These are phyloP conservation scores for Mallotus repandus DNA, from an alignment of 441 rosid genomes.

Conservation along the genomic window DNA sequence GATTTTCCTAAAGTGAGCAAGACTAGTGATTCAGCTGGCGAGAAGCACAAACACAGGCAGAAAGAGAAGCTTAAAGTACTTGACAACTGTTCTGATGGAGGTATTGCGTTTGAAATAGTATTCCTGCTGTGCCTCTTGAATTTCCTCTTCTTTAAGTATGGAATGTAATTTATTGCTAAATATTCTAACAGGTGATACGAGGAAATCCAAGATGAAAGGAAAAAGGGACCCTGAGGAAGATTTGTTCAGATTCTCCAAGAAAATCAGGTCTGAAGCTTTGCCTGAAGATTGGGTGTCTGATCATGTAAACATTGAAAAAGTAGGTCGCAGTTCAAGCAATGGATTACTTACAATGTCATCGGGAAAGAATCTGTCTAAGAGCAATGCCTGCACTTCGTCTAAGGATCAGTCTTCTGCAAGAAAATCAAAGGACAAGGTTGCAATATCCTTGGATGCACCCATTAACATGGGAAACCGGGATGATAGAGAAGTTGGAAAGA, in stretches of 20 bases:
- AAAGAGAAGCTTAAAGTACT: conserved; percentile 59
- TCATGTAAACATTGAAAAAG: conserved; percentile 36
- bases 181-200: conserved; percentile 50
- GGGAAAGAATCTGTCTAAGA: conserved; percentile 46
- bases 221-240: conserved; percentile 58
- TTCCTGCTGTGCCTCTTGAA: conserved; percentile 22
- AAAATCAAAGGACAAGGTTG: conserved; percentile 47
- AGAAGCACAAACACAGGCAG: conserved; percentile 54
- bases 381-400: conserved; percentile 33
- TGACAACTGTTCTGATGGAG: conserved; percentile 61
- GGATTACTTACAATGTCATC: conserved; percentile 42
- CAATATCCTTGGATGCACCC: conserved; percentile 41
- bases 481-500: conserved; percentile 44
- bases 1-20: conserved; percentile 36
- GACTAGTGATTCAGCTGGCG: conserved; percentile 37
- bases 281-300: conserved; percentile 50
- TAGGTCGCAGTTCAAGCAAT: conserved; percentile 47
- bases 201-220: conserved; percentile 52
- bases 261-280: conserved; percentile 53
- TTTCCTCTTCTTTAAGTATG: conserved; percentile 19
- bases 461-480: conserved; percentile 38
- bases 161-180: conserved; percentile 33
- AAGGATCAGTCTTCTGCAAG: conserved; percentile 43
- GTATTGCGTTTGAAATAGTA: conserved; percentile 44
- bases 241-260: conserved; percentile 53